Conservation (phyloP, 1,284 basidiomycete genomes). For the Sutorius eximius region DNA sequence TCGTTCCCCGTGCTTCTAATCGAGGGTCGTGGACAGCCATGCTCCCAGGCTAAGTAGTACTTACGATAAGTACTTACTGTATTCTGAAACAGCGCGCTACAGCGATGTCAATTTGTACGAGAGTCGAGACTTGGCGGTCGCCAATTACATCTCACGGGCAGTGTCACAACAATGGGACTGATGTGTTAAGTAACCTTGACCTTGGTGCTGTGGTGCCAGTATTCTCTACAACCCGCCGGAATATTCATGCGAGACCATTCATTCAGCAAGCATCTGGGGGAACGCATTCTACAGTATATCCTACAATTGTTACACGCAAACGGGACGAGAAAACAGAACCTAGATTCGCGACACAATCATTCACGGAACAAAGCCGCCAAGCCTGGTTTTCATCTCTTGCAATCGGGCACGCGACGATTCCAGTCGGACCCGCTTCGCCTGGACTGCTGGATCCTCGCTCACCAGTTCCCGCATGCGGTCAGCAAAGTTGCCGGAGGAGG, state of each 20-base stretch:
- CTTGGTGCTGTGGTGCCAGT: not conserved
- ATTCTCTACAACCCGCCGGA: not conserved
- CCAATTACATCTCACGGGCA: not conserved
- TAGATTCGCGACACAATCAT: not conserved
- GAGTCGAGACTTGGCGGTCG: not conserved
- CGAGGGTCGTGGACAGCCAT: not conserved
- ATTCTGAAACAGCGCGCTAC: not conserved
- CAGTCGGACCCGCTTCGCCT: constrained; percentile 33
- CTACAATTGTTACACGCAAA: not conserved
- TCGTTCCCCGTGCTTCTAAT: not conserved
- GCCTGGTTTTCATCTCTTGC: constrained; percentile 37
- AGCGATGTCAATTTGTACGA: not conserved
- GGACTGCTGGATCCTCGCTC: constrained; percentile 43
- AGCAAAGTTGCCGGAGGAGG: constrained; percentile 9
- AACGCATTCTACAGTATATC: too few species aligned
- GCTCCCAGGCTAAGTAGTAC: not conserved
- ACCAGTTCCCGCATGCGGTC: constrained; percentile 40
- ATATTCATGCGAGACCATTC: not conserved
- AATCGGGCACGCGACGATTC: constrained; percentile 30
- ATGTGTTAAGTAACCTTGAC: not conserved
- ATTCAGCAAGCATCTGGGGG: not conserved
- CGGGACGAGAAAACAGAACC: not conserved
- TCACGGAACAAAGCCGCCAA: constrained; percentile 28
- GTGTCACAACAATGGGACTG: not conserved
- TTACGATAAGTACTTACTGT: too few species aligned